Base-by-base conservation (phyloP, 2,329 filamentous ascomycete genomes). In the Colletotrichum camelliae region DNA sequence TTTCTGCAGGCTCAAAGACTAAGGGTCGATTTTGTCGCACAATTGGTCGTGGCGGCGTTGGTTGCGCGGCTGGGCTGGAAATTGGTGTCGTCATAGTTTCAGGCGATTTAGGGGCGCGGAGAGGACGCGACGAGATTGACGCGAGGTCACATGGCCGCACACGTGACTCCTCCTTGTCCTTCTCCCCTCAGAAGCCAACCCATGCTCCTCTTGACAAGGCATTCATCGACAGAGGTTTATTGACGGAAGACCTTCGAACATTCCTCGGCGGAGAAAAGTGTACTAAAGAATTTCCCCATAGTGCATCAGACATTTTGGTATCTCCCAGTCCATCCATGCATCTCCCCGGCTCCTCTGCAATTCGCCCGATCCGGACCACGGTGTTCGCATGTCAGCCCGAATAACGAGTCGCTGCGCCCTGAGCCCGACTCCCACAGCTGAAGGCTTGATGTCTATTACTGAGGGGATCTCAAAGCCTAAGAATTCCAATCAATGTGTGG, bases 41-140 rank as follows among this genome's bases (percentile, higher is more conserved):
- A n/a, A 43, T 33, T 43, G 48, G 27, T 27, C 15, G 58, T 24
- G 61, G 39, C 57, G 29, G 24, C 18, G 37, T 31, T 37, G n/a
- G 35, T 2, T 48, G 39, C 16, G 48, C 48, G 31, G 16, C 2
- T 8, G 35, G 9, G 31, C 31, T 1, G 6, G 7, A 64, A 64
- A 55, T 43, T 27, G 61, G 52, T 74, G 71, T 74, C 71, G 66
- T 74, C 71, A 74, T 74, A 52, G 68, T 21, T 57, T 39, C 27
- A 35, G 60, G 39, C 27, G 37, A 43, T 7, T 9, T 27, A 9
- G 67, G 33, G 33, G 18, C 55, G 55, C 55, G 69, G 58, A 43
- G 18, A 16, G 8, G 67, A 77, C 75, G 75, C 75, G 75, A 67
- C 75, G 16, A n/a, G 37, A 52, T 16, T 27, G 55, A 77, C 73